These are phyloP conservation scores for Pedinophyceae sp. DNA, from an alignment of 139 green algal species.

Conservation along the genomic window DNA sequence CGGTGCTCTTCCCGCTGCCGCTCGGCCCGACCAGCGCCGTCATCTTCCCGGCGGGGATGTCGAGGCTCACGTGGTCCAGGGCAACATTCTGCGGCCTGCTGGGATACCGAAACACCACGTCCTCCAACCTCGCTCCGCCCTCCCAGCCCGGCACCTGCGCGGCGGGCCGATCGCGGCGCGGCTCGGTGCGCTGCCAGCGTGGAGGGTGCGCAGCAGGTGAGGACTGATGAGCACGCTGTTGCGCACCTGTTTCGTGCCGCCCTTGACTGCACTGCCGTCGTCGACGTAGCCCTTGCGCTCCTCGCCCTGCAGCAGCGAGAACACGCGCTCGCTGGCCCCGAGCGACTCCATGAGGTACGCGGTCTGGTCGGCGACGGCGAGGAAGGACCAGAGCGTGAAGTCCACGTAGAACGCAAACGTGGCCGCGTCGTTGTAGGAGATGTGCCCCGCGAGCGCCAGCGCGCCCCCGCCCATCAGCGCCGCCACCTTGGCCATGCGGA, in stretches of 20 bases:
- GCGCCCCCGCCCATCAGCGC: conserved; percentile 44
- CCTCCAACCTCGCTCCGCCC: conserved; percentile 32
- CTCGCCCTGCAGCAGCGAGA: conserved; percentile 34
- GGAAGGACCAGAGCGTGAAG: conserved; percentile 43
- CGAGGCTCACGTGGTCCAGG: conserved; percentile 33
- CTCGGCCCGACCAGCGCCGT: conserved; percentile 50
- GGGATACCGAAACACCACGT: conserved; percentile 38
- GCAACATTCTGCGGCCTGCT: conserved; percentile 22
- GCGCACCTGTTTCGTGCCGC: no score
- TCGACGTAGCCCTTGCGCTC: no score
- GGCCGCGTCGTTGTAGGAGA: conserved; percentile 49
- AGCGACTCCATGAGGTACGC: conserved; percentile 36
- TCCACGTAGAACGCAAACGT: conserved; percentile 64
- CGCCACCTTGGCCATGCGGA: conserved; percentile 11
- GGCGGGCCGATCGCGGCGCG: neutral
- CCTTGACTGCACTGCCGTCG: neutral
- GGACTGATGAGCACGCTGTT: no score
- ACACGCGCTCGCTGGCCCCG: conserved; percentile 49
- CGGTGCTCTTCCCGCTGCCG: conserved; percentile 51
- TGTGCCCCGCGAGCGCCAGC: conserved; percentile 23
- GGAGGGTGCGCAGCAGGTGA: no score
- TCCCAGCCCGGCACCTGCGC: conserved; percentile 16
- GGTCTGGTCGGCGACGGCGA: conserved; percentile 67
- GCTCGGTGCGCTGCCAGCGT: neutral
- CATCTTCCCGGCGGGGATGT: conserved; percentile 36